phyloP scores from a whole-genome alignment of 2,329 filamentous ascomycete species.

The Xylariaceae sp. region DNA sequence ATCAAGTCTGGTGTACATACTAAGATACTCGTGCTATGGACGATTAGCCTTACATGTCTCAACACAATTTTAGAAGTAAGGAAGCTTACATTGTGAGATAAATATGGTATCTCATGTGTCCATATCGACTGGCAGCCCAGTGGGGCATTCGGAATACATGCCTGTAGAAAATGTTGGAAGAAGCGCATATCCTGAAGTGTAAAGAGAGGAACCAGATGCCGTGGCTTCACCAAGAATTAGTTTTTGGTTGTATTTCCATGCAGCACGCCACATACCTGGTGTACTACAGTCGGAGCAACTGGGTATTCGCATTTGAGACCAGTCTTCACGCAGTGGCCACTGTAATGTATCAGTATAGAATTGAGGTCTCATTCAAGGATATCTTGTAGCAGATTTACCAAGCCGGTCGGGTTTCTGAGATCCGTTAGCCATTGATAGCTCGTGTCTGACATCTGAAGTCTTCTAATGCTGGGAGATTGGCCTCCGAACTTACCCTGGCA shows the following conservation, averaged over 20 bases:
- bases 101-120: conserved; percentile 62
- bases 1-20: conserved; percentile 12
- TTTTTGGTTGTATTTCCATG: conserved; percentile 8
- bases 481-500: too few relatives aligned
- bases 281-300: conserved; percentile 43
- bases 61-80: background rate
- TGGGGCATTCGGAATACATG: conserved; percentile 61
- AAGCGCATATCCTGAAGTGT: conserved; percentile 63
- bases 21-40: conserved; percentile 26
- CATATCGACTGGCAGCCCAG: conserved; percentile 63
- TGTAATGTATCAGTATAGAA: too few relatives aligned
- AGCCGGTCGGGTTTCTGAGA: conserved; percentile 60
- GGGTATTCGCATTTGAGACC: conserved; percentile 63
- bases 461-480: too few relatives aligned
- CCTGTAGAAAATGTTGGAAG: conserved; percentile 62
- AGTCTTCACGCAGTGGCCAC: conserved; percentile 60
- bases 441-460: background rate
- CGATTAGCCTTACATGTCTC: conserved; percentile 6
- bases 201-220: conserved; percentile 55
- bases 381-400: too few relatives aligned
- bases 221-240: conserved; percentile 39
- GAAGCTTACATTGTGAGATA: conserved; percentile 58
- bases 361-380: too few relatives aligned
- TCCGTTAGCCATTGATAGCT: conserved; percentile 37
- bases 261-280: conserved; percentile 39